Base-by-base conservation (phyloP, 805 yeast genomes). In the Soucietia sequanensis region DNA sequence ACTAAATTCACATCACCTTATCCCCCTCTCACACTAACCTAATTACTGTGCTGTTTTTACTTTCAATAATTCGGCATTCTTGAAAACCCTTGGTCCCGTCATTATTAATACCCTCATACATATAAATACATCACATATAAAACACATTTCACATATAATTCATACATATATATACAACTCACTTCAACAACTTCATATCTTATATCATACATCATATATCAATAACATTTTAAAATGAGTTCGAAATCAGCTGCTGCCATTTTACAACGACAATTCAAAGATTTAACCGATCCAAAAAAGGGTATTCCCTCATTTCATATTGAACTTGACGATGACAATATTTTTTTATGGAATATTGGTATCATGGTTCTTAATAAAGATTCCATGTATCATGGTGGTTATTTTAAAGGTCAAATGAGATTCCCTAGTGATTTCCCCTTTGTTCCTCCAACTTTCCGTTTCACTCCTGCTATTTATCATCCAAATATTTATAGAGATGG, bases 401-500 rank as follows among this genome's bases (percentile, higher is more conserved):
- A 85, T 62, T 84, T 91, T 66, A 86, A 80, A 55, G 96, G 96
- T 15, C 95, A 87, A 57, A 87, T 91, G 95, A 75, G 82, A 48
- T 91, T 91, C 64, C 98, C 98, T 5, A 63, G 70, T 15, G 95
- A 89, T 60, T 91, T 82, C 64, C 99, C 98, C 3, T 91, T 78
- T 56, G 70, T 86, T 15, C 99, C 99, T 19, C 99, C 98, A 27
- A 78, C 84, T 23, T 91, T 89, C 67, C 72, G 95, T 48, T 91
- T 91, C 70, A 82, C 91, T 6, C 96, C 97, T 10, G 83, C 95
- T 27, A 86, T 91, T 47, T 90, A 80, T 65, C 98, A 91, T 54
- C 98, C 98, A 17, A 91, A 91, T 58, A 95, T 91, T 36, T 91
- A 91, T 64, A 76, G 87, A 41, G 96, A 90, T 61, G 98, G 98